Conservation (phyloP, 1,139 yeast species). For the Geotrichum klebahnii region DNA sequence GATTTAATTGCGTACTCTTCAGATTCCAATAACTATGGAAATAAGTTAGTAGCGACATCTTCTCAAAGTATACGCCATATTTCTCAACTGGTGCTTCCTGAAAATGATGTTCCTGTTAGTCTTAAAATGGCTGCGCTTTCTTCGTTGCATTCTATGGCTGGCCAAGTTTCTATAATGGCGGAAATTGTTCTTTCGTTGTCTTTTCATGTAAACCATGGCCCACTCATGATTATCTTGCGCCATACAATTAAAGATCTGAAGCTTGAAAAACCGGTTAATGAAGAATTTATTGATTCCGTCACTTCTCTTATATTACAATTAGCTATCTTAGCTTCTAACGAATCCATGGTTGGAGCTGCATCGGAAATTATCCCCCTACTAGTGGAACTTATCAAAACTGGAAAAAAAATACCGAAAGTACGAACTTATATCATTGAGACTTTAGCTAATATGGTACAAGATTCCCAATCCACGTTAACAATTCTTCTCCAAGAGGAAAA, state of each 20-base stretch:
- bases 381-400: conserved; percentile 55
- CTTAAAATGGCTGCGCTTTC: conserved; percentile 60
- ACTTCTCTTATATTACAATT: conserved; percentile 34
- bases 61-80: conserved; percentile 69
- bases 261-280: conserved; percentile 39
- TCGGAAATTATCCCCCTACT: conserved; percentile 75
- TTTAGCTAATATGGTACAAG: conserved; percentile 52
- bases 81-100: conserved; percentile 65
- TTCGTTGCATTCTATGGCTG: conserved; percentile 67
- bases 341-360: conserved; percentile 44
- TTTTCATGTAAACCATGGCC: conserved; percentile 88
- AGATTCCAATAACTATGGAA: conserved; percentile 49
- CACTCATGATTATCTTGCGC: conserved; percentile 67
- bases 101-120: conserved; percentile 48
- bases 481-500: conserved; percentile 57
- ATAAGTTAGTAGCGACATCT: conserved; percentile 66
- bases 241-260: conserved; percentile 51
- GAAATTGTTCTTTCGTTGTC: conserved; percentile 79
- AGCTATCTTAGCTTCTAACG: conserved; percentile 30
- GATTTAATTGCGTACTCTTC: conserved; percentile 57
- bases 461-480: conserved; percentile 48
- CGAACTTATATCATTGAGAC: conserved; percentile 65
- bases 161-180: conserved; percentile 65
- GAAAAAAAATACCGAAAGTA: conserved; percentile 51
- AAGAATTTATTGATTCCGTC: conserved; percentile 31